These are phyloP conservation scores for Chlorella sp. DNA, from an alignment of 139 green algal species.

Conservation along the genomic window DNA sequence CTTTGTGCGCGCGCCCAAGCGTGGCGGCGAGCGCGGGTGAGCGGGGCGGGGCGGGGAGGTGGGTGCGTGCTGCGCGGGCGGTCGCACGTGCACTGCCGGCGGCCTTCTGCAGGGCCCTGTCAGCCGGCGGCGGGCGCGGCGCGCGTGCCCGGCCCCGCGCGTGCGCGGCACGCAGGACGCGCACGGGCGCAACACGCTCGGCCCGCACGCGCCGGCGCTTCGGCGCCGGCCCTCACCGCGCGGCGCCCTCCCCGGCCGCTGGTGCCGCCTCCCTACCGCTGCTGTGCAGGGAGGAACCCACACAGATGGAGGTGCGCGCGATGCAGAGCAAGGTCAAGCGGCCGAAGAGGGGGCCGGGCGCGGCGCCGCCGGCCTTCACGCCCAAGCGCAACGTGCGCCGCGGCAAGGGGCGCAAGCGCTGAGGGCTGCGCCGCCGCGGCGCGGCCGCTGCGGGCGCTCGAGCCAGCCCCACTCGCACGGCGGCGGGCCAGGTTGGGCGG, in stretches of 20 bases:
- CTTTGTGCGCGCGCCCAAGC: constrained; percentile 54
- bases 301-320: constrained; percentile 48
- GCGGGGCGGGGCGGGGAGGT: not conserved
- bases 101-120: not conserved
- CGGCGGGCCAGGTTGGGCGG: no score
- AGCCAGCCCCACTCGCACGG: no score
- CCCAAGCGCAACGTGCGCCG: constrained; percentile 60
- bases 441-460: no score
- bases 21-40: constrained; percentile 29
- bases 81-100: no score
- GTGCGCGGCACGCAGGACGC: not conserved
- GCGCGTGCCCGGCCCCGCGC: no score
- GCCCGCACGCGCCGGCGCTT: not conserved
- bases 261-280: not conserved
- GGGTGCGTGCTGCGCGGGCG: not conserved
- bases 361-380: constrained; percentile 6
- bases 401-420: constrained; percentile 38
- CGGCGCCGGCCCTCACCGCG: not conserved
- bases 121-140: no score
- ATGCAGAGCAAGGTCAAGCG: constrained; percentile 27
- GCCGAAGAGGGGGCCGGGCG: constrained; percentile 21
- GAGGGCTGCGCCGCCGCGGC: no score
- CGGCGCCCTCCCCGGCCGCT: not conserved
- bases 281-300: constrained; percentile 37
- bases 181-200: not conserved